Conservation (phyloP, 2,329 filamentous ascomycete genomes). For the Paracamarosporium sp. region DNA sequence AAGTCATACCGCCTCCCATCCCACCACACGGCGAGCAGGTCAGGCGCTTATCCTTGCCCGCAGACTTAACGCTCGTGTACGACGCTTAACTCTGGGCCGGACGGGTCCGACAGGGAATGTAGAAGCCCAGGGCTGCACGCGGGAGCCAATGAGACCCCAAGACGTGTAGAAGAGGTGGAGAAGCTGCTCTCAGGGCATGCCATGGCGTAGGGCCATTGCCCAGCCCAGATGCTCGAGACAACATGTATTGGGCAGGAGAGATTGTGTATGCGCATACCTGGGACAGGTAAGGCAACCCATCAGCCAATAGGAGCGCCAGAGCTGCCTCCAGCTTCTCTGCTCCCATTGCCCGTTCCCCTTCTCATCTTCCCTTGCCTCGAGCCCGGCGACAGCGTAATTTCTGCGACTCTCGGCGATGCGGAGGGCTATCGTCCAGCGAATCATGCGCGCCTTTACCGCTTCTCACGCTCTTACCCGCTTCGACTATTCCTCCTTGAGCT, state of each 20-base stretch:
- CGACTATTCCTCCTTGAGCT: conserved; percentile 22
- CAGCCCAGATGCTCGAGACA: conserved; percentile 19
- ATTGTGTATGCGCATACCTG: conserved; percentile 41
- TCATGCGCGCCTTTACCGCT: conserved; percentile 17
- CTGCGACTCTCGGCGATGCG: conserved; percentile 21
- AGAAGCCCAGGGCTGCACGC: conserved; percentile 16
- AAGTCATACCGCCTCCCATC: conserved; percentile 19
- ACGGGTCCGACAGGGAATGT: conserved; percentile 27
- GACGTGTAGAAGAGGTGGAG: conserved; percentile 27
- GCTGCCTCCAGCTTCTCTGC: conserved; percentile 24
- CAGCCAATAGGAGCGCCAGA: conserved; percentile 39
- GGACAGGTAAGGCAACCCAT: conserved; percentile 36
- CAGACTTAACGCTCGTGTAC: conserved; percentile 38
- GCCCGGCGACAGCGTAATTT: conserved; percentile 24
- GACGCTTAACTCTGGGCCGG: conserved; percentile 26
- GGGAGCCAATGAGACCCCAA: conserved; percentile 34
- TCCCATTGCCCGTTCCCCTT: conserved; percentile 25
- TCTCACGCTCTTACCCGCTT: conserved; percentile 23
- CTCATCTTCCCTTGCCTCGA: conserved; percentile 27
- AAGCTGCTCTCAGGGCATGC: conserved; percentile 24
- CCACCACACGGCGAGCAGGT: conserved; percentile 31
- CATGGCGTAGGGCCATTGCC: conserved; percentile 23
- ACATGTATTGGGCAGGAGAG: conserved; percentile 41
- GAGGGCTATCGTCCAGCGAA: conserved; percentile 25
- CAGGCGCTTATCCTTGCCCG: conserved; percentile 41